Percentiles rank a stretch among this genome's conserved stretches.
Conservation (phyloP, 106 monocot genomes). For the Narthecium ossifragum region DNA sequence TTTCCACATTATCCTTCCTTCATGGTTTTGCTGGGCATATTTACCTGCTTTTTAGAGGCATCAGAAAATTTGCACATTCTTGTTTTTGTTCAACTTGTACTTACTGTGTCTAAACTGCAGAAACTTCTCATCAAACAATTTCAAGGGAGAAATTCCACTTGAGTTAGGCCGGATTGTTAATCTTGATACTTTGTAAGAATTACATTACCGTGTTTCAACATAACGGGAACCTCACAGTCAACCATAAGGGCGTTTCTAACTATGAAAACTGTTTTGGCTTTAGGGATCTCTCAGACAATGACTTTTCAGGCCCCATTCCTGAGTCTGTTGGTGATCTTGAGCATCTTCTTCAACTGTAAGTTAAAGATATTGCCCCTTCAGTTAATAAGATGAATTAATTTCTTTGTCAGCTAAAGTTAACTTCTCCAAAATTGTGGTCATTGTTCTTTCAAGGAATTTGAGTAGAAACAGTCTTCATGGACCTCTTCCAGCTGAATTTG, state of each 20-base stretch:
- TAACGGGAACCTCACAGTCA: too few relatives aligned
- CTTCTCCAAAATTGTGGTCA: neutral
- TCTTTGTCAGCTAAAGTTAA: too few relatives aligned
- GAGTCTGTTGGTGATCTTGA: constrained; percentile 88
- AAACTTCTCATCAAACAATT: constrained; percentile 88
- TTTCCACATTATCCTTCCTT: too few relatives aligned
- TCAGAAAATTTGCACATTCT: too few relatives aligned
- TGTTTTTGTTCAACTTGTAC: too few relatives aligned
- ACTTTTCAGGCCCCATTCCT: constrained; percentile 77
- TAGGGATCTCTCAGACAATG: constrained; percentile 87
- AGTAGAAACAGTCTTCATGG: constrained; percentile 69
- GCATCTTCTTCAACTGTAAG: constrained; percentile 91
- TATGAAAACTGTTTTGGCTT: neutral
- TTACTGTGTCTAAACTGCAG: constrained; percentile 24
- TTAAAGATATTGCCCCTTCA: neutral
- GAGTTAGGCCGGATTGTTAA: constrained; percentile 83
- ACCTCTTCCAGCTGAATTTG: constrained; percentile 69
- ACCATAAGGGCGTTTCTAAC: neutral
- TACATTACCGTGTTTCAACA: too few relatives aligned
- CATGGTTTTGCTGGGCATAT: too few relatives aligned
- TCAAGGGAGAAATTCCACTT: constrained; percentile 64
- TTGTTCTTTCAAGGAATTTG: constrained; percentile 49
- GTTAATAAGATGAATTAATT: neutral
- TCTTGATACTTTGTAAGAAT: constrained; percentile 85
- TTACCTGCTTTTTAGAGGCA: too few relatives aligned